These are phyloP conservation scores for Melampsora americana DNA, from an alignment of 1,284 basidiomycete species.

Conservation along the genomic window DNA sequence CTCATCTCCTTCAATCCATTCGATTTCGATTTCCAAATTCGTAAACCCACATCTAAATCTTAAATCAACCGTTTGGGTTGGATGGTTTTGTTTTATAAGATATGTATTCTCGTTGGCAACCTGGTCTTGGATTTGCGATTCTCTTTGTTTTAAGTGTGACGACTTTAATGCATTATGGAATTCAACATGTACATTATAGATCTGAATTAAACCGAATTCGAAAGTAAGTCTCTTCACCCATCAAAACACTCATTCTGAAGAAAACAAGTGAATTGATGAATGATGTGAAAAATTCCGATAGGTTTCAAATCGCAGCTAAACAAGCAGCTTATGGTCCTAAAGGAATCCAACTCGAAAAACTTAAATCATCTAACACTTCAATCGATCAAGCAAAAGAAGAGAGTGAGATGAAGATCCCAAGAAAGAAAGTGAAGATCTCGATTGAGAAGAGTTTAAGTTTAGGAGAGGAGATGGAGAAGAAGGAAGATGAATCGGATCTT, in stretches of 20 bases:
- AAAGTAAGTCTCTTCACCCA: conserved; percentile 36
- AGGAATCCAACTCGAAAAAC: background rate
- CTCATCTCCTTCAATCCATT: background rate
- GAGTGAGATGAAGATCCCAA: background rate
- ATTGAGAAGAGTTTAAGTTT: conserved; percentile 6
- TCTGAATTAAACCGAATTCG: conserved; percentile 67
- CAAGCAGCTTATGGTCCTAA: conserved; percentile 50
- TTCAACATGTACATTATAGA: conserved; percentile 71
- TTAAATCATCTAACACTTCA: background rate
- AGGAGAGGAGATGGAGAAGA: background rate
- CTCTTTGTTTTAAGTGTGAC: conserved; percentile 71
- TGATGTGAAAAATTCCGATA: too few species aligned
- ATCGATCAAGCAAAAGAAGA: background rate
- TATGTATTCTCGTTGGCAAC: conserved; percentile 87
- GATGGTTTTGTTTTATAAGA: conserved; percentile 62
- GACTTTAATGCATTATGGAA: conserved; percentile 71
- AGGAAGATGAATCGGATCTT: conserved; percentile 46
- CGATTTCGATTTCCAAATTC: conserved; percentile 12
- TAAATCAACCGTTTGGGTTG: too few species aligned
- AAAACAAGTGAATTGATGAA: too few species aligned
- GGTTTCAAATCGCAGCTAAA: conserved; percentile 50
- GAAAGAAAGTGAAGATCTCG: conserved; percentile 44
- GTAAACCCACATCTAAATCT: background rate
- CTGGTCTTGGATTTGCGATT: conserved; percentile 74
- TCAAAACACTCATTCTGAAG: background rate